Evolutionary conservation across 2,329 filamentous ascomycete genomes (phyloP).

Genomic region (Pezicula neosporulosa): DNA sequence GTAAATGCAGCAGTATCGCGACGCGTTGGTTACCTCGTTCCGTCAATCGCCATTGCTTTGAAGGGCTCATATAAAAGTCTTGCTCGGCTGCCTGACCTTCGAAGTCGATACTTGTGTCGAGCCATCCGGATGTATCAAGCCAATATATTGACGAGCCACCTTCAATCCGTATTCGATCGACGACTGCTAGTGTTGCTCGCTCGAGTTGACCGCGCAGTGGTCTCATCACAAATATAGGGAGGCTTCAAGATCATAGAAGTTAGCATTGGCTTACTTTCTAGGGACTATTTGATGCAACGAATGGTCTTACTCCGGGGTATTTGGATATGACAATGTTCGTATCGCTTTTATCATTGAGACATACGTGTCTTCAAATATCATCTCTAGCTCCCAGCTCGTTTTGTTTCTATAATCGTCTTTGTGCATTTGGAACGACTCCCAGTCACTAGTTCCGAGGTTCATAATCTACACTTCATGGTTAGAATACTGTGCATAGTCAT

Average conservation of each 20-base stretch:
- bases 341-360: conserved; percentile 32
- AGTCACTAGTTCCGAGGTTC: conserved; percentile 29
- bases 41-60: conserved; percentile 27
- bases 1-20: conserved; percentile 31
- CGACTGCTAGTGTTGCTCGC: conserved; percentile 29
- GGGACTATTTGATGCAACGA: conserved; percentile 4
- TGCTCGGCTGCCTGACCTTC: conserved; percentile 16
- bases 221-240: conserved; percentile 34
- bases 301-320: conserved; percentile 4
- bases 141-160: conserved; percentile 33
- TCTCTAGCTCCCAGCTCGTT: conserved; percentile 24
- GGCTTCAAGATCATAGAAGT: conserved; percentile 19
- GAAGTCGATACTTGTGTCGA: conserved; percentile 24
- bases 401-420: conserved; percentile 25
- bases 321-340: conserved; percentile 22
- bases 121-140: conserved; percentile 37
- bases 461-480: conserved; percentile 21
- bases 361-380: conserved; percentile 30
- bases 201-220: conserved; percentile 30
- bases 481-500: neutral
- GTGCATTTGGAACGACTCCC: conserved; percentile 26
- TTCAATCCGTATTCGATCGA: conserved; percentile 27
- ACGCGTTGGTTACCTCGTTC: conserved; percentile 31
- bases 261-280: conserved; percentile 7
- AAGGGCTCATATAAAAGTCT: conserved; percentile 26